These are phyloP conservation scores for Saturnispora halmiae DNA, from an alignment of 805 yeast genomes.

Conservation along the genomic window DNA sequence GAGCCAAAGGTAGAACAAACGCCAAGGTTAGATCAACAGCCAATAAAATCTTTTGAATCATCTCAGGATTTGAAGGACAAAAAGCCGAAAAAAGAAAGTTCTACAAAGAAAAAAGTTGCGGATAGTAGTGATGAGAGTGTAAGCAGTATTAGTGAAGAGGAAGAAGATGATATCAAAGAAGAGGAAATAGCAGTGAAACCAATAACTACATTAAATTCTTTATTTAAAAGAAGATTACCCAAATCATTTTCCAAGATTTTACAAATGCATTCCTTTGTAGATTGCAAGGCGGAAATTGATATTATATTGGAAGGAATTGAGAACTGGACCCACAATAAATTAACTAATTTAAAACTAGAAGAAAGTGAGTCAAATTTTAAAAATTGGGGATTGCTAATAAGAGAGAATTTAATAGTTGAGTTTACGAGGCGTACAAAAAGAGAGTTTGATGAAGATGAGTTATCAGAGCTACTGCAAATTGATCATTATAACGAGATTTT, in stretches of 20 bases:
- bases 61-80: background rate
- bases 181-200: background rate
- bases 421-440: constrained; percentile 21
- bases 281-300: constrained; percentile 22
- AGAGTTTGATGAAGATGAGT: constrained; percentile 27
- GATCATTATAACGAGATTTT: constrained; percentile 26
- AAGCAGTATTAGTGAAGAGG: background rate
- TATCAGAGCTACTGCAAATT: constrained; percentile 19
- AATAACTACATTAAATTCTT: background rate
- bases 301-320: constrained; percentile 26
- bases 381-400: constrained; percentile 19
- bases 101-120: too few species aligned
- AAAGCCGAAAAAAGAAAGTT: background rate
- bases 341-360: constrained; percentile 12
- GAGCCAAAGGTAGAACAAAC: background rate
- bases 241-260: constrained; percentile 10
- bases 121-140: background rate
- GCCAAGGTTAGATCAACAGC: background rate
- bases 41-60: background rate
- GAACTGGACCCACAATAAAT: constrained; percentile 19
- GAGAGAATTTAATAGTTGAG: constrained; percentile 24
- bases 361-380: constrained; percentile 11
- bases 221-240: constrained; percentile 10
- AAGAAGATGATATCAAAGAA: constrained; percentile 1
- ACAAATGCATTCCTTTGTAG: constrained; percentile 16